Evolutionary conservation across 192 early-diverging fungal species (phyloP).

Genomic region (Neocallimastix lanati): DNA sequence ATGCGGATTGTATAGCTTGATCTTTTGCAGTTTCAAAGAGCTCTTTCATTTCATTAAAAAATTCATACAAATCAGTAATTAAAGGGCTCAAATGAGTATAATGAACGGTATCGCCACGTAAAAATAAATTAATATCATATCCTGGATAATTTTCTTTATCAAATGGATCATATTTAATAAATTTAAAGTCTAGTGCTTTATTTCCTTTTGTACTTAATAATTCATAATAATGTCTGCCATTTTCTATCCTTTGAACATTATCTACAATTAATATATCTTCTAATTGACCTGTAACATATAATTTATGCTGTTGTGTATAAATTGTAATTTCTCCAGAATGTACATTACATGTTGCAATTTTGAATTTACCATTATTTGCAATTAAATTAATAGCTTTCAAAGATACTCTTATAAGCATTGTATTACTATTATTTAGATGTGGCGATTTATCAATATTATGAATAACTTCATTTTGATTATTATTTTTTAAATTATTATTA

Average conservation of each 20-base stretch:
- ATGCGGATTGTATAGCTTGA: neutral
- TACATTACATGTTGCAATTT: neutral
- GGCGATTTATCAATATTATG: too few relatives aligned
- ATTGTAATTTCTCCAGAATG: neutral
- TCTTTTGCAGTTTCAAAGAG: neutral
- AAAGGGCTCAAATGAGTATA: neutral
- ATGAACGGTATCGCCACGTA: neutral
- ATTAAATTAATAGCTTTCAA: neutral
- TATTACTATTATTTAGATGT: neutral
- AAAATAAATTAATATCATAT: neutral
- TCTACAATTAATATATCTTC: neutral
- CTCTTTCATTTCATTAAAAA: neutral
- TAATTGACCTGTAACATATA: neutral
- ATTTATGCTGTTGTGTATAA: neutral
- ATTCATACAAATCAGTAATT: neutral
- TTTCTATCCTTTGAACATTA: neutral
- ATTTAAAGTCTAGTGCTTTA: neutral
- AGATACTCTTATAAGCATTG: neutral
- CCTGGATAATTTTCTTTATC: neutral
- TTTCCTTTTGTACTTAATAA: neutral
- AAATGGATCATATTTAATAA: neutral
- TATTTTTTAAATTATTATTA: too few relatives aligned
- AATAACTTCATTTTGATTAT: too few relatives aligned
- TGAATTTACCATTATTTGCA: neutral
- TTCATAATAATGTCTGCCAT: neutral